These are phyloP conservation scores for Lactarius pseudohatsudake DNA, from an alignment of 768 basidiomycete genomes.

Conservation along the genomic window DNA sequence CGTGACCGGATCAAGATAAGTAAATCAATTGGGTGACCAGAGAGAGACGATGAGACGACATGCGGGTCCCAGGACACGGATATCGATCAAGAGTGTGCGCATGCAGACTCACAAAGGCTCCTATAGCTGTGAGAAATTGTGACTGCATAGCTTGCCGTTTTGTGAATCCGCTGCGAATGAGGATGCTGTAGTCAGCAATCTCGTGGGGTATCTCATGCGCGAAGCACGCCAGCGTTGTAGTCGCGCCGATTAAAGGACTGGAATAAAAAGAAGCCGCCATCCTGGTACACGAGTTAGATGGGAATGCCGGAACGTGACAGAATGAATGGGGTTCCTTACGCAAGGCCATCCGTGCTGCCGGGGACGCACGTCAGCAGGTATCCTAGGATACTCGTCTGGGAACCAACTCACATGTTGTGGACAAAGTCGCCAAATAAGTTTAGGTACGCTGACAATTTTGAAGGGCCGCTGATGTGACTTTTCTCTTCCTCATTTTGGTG, in stretches of 20 bases:
- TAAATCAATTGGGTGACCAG: slow-evolving; percentile 7
- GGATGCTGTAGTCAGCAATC: slow-evolving; percentile 96
- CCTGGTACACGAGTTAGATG: slow-evolving; percentile 39
- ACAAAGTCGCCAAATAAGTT: slow-evolving; percentile 94
- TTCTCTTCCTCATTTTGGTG: slow-evolving; percentile 31
- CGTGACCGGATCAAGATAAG: slow-evolving; percentile 15
- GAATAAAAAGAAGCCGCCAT: slow-evolving; percentile 98
- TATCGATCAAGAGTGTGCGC: slow-evolving; percentile 32
- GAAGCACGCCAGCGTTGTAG: slow-evolving; percentile 93
- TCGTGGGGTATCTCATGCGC: slow-evolving; percentile 96
- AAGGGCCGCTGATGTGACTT: slow-evolving; percentile 49
- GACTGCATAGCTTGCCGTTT: slow-evolving; percentile 92
- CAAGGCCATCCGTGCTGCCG: slow-evolving; percentile 84
- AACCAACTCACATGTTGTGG: slow-evolving; percentile 75
- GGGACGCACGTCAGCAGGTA: slow-evolving; percentile 28
- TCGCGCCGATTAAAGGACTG: slow-evolving; percentile 90
- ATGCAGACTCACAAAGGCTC: slow-evolving; percentile 73
- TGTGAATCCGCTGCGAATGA: slow-evolving; percentile 85
- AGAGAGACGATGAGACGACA: slow-evolving; percentile 14
- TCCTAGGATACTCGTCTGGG: slow-evolving; percentile 23
- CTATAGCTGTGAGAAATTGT: slow-evolving; percentile 88
- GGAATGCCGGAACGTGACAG: slow-evolving; percentile 24
- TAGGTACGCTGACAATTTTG: slow-evolving; percentile 87
- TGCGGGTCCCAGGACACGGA: slow-evolving; percentile 25
- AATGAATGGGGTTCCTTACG: slow-evolving; percentile 49